phyloP scores from a whole-genome alignment of 208 protist genomes.

The Angomonas ambiguus region DNA sequence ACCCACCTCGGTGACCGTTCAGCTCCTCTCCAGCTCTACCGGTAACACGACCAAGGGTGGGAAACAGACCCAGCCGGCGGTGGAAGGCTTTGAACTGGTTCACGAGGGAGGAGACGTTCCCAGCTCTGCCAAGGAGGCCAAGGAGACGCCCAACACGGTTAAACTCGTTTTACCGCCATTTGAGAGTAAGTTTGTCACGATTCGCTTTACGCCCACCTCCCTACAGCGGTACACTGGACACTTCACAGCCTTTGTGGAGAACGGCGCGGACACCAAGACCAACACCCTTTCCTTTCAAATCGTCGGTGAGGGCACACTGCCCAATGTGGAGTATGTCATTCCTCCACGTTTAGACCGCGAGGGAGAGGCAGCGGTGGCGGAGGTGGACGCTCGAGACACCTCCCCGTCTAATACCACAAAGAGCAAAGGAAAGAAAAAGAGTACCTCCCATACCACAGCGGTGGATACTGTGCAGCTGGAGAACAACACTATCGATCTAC shows the following conservation, averaged over 20 bases:
- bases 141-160: neutral
- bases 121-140: neutral
- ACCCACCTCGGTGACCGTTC: slow-evolving; percentile 57
- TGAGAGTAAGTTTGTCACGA: slow-evolving; percentile 93
- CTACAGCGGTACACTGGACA: slow-evolving; percentile 77
- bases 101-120: slow-evolving; percentile 18
- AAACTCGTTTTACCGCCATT: slow-evolving; percentile 88
- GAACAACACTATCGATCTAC: slow-evolving; percentile 70
- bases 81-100: slow-evolving; percentile 63
- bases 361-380: neutral
- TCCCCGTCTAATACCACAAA: neutral
- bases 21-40: slow-evolving; percentile 26
- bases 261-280: slow-evolving; percentile 52
- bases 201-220: slow-evolving; percentile 83
- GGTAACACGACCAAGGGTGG: slow-evolving; percentile 9
- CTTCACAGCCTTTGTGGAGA: slow-evolving; percentile 92
- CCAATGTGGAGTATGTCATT: slow-evolving; percentile 70
- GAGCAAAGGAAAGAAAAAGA: slow-evolving; percentile 5
- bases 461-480: neutral
- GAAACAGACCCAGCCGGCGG: slow-evolving; percentile 5
- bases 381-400: neutral
- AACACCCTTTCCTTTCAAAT: slow-evolving; percentile 87
- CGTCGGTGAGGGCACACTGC: slow-evolving; percentile 91
- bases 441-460: neutral
- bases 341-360: slow-evolving; percentile 35